Evolutionary conservation across 2,329 filamentous ascomycete genomes (phyloP).

Genomic region (Ophiostoma tasmaniense): DNA sequence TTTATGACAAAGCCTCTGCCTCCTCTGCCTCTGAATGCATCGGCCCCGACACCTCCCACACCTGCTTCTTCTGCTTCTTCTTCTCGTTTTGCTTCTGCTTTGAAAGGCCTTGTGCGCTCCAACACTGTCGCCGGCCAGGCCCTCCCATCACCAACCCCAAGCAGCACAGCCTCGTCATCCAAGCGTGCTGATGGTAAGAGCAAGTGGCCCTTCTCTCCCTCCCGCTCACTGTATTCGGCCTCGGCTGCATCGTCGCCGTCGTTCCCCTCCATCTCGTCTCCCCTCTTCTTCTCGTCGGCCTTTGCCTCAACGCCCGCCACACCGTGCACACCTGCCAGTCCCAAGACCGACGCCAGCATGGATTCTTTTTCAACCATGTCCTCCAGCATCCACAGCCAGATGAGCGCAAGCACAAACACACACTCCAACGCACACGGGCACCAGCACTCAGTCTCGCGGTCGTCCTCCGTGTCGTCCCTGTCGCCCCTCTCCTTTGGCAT

Average conservation of each 20-base stretch:
- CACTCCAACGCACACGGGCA: background rate
- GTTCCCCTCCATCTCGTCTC: background rate
- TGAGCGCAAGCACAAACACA: background rate
- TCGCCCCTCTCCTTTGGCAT: conserved; percentile 35
- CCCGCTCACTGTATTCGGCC: background rate
- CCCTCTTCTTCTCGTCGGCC: background rate
- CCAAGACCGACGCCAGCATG: background rate
- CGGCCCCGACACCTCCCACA: background rate
- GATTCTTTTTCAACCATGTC: background rate
- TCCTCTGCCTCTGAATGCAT: conserved; percentile 5
- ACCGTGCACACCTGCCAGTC: background rate
- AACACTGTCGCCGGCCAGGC: conserved; percentile 28
- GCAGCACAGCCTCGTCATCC: background rate
- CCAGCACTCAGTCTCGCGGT: background rate
- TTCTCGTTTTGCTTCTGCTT: conserved; percentile 26
- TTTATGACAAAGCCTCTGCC: conserved; percentile 9
- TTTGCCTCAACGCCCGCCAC: background rate
- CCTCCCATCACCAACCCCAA: background rate
- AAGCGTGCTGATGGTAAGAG: background rate
- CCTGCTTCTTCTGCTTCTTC: too few species aligned
- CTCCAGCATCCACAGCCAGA: background rate
- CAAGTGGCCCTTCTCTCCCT: background rate
- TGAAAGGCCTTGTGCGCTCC: conserved; percentile 35
- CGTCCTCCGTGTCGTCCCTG: conserved; percentile 23
- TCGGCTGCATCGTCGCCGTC: background rate